Conservation (phyloP, 176 grass and related monocot genomes). For the Eremochloa ophiuroides region DNA sequence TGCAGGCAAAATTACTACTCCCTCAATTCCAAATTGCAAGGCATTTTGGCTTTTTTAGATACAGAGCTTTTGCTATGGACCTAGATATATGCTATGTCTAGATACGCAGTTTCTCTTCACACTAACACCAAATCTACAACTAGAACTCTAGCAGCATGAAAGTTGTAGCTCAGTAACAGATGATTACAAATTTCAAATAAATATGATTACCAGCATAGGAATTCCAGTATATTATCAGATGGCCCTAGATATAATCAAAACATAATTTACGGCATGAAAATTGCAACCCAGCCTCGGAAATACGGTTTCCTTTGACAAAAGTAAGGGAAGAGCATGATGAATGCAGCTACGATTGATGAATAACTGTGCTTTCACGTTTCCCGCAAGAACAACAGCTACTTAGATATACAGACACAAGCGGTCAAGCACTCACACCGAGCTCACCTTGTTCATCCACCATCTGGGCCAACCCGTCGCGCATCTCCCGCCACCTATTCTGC, state of each 20-base stretch:
- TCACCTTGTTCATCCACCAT: slow-evolving; percentile 63
- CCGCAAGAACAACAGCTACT: not conserved
- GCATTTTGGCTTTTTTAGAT: not conserved
- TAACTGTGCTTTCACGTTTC: not conserved
- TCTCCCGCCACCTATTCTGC: slow-evolving; percentile 58
- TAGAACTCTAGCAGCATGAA: not conserved
- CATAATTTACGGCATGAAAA: not conserved
- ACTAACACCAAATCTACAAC: not conserved
- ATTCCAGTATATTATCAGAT: not conserved
- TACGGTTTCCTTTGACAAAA: not conserved
- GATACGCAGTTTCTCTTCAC: not conserved
- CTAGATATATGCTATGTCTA: not conserved
- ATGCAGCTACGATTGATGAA: not conserved
- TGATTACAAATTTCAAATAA: not conserved
- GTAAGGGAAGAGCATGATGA: not conserved
- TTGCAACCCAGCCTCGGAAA: not conserved
- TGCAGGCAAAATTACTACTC: not conserved
- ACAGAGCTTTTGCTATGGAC: not conserved
- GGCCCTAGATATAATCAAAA: not conserved
- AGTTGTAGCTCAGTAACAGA: not conserved
- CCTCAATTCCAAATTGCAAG: not conserved
- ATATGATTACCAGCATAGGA: not conserved
- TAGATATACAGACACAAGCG: not conserved
- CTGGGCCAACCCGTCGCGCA: slow-evolving; percentile 39
- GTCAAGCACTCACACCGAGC: not conserved